phyloP scores from a whole-genome alignment of 1,284 basidiomycete species.

The Polyporus tsugae region DNA sequence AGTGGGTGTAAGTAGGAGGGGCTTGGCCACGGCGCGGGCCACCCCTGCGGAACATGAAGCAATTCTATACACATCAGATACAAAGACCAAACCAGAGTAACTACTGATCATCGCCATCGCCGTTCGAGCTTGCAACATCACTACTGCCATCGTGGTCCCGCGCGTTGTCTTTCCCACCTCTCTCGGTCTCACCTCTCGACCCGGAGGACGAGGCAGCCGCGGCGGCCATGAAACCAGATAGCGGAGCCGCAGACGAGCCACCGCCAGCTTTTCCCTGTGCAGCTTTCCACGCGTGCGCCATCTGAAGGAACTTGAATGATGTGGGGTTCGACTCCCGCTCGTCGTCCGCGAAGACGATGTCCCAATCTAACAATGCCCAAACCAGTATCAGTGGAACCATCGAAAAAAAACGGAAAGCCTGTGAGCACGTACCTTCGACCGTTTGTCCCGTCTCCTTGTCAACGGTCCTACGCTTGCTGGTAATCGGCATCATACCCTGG shows the following conservation, averaged over 20 bases:
- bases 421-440: constrained; percentile 76
- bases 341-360: constrained; percentile 95
- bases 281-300: constrained; percentile 89
- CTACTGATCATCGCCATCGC: constrained; percentile 21
- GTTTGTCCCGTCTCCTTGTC: constrained; percentile 86
- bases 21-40: no score
- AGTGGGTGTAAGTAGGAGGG: background rate
- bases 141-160: constrained; percentile 34
- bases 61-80: background rate
- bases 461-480: constrained; percentile 85
- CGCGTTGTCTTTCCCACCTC: background rate
- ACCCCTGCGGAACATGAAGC: background rate
- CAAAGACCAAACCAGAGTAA: background rate
- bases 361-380: constrained; percentile 83
- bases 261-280: constrained; percentile 48
- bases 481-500: constrained; percentile 89
- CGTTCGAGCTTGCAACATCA: constrained; percentile 47
- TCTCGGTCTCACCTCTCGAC: constrained; percentile 11
- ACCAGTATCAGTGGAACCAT: background rate
- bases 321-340: constrained; percentile 91
- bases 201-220: constrained; percentile 23
- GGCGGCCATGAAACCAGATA: constrained; percentile 37
- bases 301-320: constrained; percentile 93
- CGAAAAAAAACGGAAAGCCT: background rate
- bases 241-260: constrained; percentile 27